A percentile compares a stretch with the other conserved stretches of the same genome.
phyloP scores from a whole-genome alignment of 306 rosid species.

The Fragaria vesca region DNA sequence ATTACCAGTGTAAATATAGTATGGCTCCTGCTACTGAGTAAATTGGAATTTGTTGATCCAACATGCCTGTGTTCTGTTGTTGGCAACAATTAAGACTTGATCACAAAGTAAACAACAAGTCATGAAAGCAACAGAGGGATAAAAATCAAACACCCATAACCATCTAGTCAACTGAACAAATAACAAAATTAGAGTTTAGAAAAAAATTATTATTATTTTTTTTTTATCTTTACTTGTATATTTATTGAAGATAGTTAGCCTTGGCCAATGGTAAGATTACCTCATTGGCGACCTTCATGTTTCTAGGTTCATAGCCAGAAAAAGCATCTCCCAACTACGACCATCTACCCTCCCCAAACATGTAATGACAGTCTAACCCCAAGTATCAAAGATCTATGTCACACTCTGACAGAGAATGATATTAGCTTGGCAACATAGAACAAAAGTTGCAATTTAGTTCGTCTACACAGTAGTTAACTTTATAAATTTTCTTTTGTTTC shows the following conservation, averaged over 20 bases:
- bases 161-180: constrained; percentile 23
- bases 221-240: neutral
- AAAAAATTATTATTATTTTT: constrained; percentile 12
- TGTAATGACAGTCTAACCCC: neutral
- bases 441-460: neutral
- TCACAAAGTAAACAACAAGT: constrained; percentile 23
- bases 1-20: constrained; percentile 91
- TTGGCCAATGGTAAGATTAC: neutral
- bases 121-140: constrained; percentile 19
- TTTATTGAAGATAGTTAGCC: neutral
- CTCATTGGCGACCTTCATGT: neutral
- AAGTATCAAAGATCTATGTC: neutral
- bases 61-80: constrained; percentile 98
- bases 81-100: constrained; percentile 22
- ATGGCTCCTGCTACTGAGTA: constrained; percentile 98
- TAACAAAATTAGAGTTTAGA: neutral
- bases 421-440: neutral
- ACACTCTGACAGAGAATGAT: neutral
- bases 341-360: neutral
- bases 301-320: neutral
- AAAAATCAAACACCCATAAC: constrained; percentile 7
- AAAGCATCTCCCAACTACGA: neutral
- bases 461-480: neutral
- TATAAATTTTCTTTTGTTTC: neutral
- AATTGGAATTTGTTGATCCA: constrained; percentile 92